phyloP scores from a whole-genome alignment of 2,329 filamentous ascomycete species.

The Metarhizium humberi region DNA sequence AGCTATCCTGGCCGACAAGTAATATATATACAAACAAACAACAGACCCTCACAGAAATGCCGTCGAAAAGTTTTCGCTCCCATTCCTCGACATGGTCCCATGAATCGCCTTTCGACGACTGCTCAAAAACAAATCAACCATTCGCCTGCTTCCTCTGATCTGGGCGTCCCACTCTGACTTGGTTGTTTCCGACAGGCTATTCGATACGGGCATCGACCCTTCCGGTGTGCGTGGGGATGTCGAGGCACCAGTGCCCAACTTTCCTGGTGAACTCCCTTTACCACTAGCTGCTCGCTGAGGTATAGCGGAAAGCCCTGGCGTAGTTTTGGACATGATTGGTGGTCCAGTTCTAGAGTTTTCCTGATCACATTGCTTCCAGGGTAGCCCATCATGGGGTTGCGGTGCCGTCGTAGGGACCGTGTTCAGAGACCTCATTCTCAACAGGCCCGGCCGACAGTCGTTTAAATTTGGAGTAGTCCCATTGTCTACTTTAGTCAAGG shows the following conservation, averaged over 20 bases:
- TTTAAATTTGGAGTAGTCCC: background rate
- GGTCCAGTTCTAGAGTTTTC: conserved; percentile 10
- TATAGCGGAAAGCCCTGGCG: conserved; percentile 15
- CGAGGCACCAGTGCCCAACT: conserved; percentile 2
- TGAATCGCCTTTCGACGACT: conserved; percentile 34
- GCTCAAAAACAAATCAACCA: conserved; percentile 46
- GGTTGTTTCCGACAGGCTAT: background rate
- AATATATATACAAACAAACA: conserved; percentile 2
- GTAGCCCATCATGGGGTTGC: conserved; percentile 10
- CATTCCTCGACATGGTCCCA: conserved; percentile 19
- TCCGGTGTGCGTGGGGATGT: conserved; percentile 2
- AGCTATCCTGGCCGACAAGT: background rate
- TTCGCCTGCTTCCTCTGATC: conserved; percentile 35
- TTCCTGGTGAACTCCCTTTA: conserved; percentile 12
- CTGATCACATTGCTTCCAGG: conserved; percentile 13
- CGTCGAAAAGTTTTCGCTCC: conserved; percentile 17
- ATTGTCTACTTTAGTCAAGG: background rate
- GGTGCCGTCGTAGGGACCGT: conserved; percentile 10
- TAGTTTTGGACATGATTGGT: conserved; percentile 18
- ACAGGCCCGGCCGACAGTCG: conserved; percentile 3
- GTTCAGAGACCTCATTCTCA: conserved; percentile 17
- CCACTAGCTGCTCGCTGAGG: conserved; percentile 12
- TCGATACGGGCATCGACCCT: background rate
- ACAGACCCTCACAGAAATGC: conserved; percentile 21
- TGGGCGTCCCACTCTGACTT: conserved; percentile 20